Evolutionary conservation across 2,329 filamentous ascomycete genomes (phyloP).

Genomic region (Aspergillus jensenii): DNA sequence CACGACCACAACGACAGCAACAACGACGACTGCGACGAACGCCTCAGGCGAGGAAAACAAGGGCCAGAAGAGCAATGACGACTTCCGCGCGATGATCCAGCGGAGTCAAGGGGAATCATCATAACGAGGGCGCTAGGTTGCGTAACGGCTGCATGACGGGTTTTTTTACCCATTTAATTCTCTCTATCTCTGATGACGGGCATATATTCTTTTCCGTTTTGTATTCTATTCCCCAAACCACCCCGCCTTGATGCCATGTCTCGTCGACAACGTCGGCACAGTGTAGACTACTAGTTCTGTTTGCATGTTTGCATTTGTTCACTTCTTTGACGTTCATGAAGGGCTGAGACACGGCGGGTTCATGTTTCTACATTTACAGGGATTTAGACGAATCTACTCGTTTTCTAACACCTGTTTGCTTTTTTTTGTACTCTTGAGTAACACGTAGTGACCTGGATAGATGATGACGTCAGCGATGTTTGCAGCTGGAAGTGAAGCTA

Average conservation of each 20-base stretch:
- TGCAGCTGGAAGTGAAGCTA: neutral
- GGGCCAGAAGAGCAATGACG: slow-evolving; percentile 55
- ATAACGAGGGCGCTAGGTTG: slow-evolving; percentile 9
- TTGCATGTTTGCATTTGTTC: neutral
- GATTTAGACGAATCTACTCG: slow-evolving; percentile 4
- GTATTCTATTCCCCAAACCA: slow-evolving; percentile 1
- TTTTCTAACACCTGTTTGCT: neutral
- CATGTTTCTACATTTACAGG: neutral
- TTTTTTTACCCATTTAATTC: slow-evolving; percentile 11
- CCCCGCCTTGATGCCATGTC: neutral
- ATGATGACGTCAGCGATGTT: neutral
- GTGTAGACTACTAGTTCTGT: slow-evolving; percentile 4
- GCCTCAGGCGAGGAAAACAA: slow-evolving; percentile 20
- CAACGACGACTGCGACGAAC: slow-evolving; percentile 25
- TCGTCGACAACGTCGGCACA: neutral
- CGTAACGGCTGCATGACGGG: slow-evolving; percentile 27
- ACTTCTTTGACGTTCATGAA: neutral
- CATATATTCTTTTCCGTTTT: slow-evolving; percentile 14
- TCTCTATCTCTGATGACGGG: slow-evolving; percentile 13
- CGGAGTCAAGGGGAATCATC: slow-evolving; percentile 34
- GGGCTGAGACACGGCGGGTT: neutral
- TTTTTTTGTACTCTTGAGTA: neutral
- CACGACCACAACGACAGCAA: slow-evolving; percentile 18
- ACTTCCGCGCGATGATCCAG: slow-evolving; percentile 57
- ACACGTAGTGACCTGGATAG: neutral